A percentile compares a stretch with the other conserved stretches of the same genome.
Conservation (phyloP, 139 green algal genomes). For the Micractinium conductrix region DNA sequence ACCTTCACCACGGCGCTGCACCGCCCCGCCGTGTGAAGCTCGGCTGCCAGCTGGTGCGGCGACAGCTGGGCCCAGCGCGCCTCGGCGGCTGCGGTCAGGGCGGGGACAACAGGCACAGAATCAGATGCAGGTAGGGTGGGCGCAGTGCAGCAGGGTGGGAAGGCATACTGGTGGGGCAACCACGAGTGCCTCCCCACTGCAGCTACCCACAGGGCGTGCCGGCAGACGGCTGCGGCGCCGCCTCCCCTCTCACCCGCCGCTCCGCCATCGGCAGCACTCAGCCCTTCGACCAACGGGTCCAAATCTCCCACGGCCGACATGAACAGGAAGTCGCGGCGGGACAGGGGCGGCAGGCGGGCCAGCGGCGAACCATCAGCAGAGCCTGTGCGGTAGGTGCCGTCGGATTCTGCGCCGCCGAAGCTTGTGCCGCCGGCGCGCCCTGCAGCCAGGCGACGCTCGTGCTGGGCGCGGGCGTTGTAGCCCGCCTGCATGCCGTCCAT, state of each 20-base stretch:
- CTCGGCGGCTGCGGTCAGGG: background rate
- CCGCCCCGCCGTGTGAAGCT: constrained; percentile 28
- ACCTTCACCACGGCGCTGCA: constrained; percentile 67
- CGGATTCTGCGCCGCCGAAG: no score
- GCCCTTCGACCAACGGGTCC: background rate
- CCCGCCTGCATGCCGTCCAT: constrained; percentile 63
- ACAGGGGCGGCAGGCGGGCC: constrained; percentile 39
- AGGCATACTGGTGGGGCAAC: no score
- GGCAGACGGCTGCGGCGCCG: background rate
- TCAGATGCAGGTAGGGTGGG: no score
- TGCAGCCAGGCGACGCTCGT: background rate
- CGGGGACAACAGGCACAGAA: no score
- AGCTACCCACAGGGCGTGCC: no score
- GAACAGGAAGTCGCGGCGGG: constrained; percentile 57
- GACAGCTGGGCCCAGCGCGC: background rate
- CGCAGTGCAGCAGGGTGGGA: no score
- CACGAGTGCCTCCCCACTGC: no score
- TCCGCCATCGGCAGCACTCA: background rate
- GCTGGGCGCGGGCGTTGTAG: constrained; percentile 40
- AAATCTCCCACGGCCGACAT: constrained; percentile 45
- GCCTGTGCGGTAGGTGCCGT: no score
- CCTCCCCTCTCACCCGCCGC: constrained; percentile 4
- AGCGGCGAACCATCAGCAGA: no score
- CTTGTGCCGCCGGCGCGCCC: background rate
- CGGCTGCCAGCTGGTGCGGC: background rate